Percentiles rank a stretch among this genome's conserved stretches.
These are phyloP conservation scores for Hyaloscypha finlandica DNA, from an alignment of 495 filamentous ascomycete species.

Conservation along the genomic window DNA sequence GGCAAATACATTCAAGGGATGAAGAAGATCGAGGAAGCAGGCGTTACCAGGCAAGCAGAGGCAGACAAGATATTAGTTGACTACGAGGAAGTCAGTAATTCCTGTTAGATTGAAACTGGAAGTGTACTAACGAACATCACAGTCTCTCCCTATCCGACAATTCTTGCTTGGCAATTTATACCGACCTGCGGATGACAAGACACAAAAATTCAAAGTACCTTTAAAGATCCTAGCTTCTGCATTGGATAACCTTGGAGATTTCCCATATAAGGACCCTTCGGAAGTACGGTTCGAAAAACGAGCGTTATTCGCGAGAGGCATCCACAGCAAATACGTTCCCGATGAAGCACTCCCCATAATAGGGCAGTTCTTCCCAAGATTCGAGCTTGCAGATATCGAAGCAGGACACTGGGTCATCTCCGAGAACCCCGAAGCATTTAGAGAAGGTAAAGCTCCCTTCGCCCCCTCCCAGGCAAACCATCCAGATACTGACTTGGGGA, in stretches of 20 bases:
- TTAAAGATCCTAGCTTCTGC: conserved; percentile 52
- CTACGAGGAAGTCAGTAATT: conserved; percentile 64
- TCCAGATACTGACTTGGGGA: conserved; percentile 14
- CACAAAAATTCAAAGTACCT: conserved; percentile 49
- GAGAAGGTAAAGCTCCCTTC: conserved; percentile 56
- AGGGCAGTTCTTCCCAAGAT: conserved; percentile 86
- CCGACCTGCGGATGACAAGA: conserved; percentile 38
- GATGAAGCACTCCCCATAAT: conserved; percentile 87
- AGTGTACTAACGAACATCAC: conserved; percentile 1
- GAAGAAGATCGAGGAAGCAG: conserved; percentile 71
- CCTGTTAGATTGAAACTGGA: background rate
- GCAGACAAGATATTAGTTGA: conserved; percentile 77
- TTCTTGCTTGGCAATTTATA: conserved; percentile 92
- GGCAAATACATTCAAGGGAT: conserved; percentile 82
- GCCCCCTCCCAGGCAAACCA: background rate
- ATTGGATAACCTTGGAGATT: conserved; percentile 75
- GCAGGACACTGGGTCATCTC: conserved; percentile 94
- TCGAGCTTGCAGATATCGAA: conserved; percentile 78
- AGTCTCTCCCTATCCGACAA: conserved; percentile 77
- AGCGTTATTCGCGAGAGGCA: conserved; percentile 82
- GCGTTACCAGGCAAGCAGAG: conserved; percentile 67
- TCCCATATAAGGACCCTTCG: conserved; percentile 73
- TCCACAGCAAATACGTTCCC: conserved; percentile 78
- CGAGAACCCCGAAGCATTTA: conserved; percentile 87
- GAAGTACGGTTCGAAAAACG: conserved; percentile 68